Conservation (phyloP, 2,329 filamentous ascomycete genomes). For the Fusarium sororula region DNA sequence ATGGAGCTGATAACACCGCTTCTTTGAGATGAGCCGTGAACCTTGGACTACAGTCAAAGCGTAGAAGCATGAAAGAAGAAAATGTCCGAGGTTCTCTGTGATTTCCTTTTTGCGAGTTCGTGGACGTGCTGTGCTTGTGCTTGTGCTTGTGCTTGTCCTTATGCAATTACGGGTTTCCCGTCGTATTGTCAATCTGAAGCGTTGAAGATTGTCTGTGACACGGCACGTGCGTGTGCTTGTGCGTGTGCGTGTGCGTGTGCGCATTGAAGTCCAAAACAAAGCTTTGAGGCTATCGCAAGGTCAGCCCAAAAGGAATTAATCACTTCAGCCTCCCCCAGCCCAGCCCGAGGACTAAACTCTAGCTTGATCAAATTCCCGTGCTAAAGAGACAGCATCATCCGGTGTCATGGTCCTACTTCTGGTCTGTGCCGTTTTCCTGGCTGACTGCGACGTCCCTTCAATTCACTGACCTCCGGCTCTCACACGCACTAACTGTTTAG, state of each 20-base stretch:
- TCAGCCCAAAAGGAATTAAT: background rate
- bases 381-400: background rate
- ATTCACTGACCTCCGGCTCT: background rate
- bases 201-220: constrained; percentile 8
- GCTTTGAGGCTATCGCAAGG: constrained; percentile 28
- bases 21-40: background rate
- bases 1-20: background rate
- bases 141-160: background rate
- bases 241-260: background rate
- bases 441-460: background rate
- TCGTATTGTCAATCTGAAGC: background rate
- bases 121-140: background rate
- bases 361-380: background rate
- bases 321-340: constrained; percentile 11
- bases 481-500: background rate
- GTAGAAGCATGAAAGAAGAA: constrained; percentile 14
- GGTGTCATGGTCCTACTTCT: background rate
- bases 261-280: background rate
- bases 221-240: background rate
- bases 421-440: constrained; percentile 13
- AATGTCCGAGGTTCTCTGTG: background rate
- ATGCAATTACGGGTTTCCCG: constrained; percentile 20
- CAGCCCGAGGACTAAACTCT: background rate
- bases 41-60: constrained; percentile 10
- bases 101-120: background rate